phyloP scores from a whole-genome alignment of 2,329 filamentous ascomycete genomes.

The Davidsoniella neocaledoniae region DNA sequence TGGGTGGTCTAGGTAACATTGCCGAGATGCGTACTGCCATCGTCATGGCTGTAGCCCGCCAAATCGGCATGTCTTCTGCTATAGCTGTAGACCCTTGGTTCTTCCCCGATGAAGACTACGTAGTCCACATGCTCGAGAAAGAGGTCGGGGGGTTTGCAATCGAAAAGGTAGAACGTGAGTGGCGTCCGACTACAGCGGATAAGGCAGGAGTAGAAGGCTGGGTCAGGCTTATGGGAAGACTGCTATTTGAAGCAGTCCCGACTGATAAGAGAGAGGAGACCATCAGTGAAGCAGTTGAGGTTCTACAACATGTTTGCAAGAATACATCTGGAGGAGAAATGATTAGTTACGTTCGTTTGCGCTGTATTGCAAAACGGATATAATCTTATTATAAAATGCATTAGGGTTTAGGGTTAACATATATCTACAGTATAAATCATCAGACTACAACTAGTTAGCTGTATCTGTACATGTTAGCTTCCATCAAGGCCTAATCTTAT shows the following conservation, averaged over 20 bases:
- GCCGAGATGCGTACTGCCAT: constrained; percentile 44
- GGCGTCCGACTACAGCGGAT: constrained; percentile 44
- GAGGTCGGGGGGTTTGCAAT: constrained; percentile 31
- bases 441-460: no score
- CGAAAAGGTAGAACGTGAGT: constrained; percentile 42
- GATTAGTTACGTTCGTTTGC: constrained; percentile 37
- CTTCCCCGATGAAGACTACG: constrained; percentile 50
- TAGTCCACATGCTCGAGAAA: constrained; percentile 25
- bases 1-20: constrained; percentile 55
- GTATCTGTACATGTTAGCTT: no score
- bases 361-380: constrained; percentile 28
- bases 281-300: constrained; percentile 35
- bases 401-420: background rate
- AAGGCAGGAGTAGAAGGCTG: constrained; percentile 47
- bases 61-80: constrained; percentile 32
- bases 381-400: constrained; percentile 1
- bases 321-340: constrained; percentile 32
- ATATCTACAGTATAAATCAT: no score
- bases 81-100: constrained; percentile 47
- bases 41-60: constrained; percentile 33
- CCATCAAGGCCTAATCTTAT: no score
- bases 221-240: constrained; percentile 45
- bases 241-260: constrained; percentile 37
- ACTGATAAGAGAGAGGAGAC: constrained; percentile 32
- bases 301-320: constrained; percentile 35